These are phyloP conservation scores for Xylariaceae sp. DNA, from an alignment of 2,329 filamentous ascomycete genomes.

Conservation along the genomic window DNA sequence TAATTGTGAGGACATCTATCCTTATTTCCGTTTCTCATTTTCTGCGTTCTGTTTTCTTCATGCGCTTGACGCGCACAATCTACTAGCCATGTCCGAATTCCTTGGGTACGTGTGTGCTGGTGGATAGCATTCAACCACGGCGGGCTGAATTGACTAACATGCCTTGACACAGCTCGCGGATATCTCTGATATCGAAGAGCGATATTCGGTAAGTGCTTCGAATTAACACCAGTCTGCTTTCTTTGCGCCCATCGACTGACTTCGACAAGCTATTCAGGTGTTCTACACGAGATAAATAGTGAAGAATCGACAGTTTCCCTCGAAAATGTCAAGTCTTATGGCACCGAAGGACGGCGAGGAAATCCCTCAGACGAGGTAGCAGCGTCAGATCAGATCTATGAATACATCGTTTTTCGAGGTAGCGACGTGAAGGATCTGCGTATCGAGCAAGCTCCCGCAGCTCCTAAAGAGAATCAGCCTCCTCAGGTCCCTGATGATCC, in stretches of 20 bases:
- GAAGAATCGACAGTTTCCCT: constrained; percentile 96
- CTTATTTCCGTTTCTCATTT: constrained; percentile 11
- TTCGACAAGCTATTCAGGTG: constrained; percentile 83
- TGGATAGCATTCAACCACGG: background rate
- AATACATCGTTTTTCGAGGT: constrained; percentile 98
- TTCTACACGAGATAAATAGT: constrained; percentile 96
- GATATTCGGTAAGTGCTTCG: constrained; percentile 80
- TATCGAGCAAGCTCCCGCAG: constrained; percentile 82
- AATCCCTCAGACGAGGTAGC: constrained; percentile 82
- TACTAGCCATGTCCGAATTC: constrained; percentile 62
- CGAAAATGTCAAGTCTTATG: constrained; percentile 93
- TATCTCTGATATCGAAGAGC: constrained; percentile 96
- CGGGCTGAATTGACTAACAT: constrained; percentile 27
- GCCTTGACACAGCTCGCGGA: constrained; percentile 71
- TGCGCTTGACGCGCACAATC: constrained; percentile 38
- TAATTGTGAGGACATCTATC: background rate
- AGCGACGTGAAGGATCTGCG: constrained; percentile 98
- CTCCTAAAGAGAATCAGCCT: constrained; percentile 75
- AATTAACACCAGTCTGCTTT: constrained; percentile 20
- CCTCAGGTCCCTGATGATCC: constrained; percentile 90
- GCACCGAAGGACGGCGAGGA: constrained; percentile 87
- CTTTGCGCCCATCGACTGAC: constrained; percentile 20
- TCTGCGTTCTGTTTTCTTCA: constrained; percentile 21
- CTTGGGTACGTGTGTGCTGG: constrained; percentile 54
- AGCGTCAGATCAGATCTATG: constrained; percentile 87